Percentiles rank a stretch among this genome's conserved stretches.
phyloP scores from a whole-genome alignment of 1,284 basidiomycete genomes.

The Ceratobasidium sp. region DNA sequence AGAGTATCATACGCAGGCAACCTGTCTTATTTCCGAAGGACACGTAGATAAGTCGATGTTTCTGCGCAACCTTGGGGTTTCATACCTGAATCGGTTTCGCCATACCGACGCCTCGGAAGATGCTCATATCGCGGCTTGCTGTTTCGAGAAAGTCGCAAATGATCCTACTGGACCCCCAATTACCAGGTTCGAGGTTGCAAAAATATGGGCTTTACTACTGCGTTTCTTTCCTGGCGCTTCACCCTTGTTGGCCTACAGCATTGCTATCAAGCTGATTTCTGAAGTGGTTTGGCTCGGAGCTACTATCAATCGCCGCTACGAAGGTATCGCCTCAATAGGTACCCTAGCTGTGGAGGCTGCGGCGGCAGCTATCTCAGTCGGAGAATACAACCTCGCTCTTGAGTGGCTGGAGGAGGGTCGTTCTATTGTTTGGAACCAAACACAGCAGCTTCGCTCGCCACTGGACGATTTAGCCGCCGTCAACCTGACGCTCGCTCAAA shows the following conservation, averaged over 20 bases:
- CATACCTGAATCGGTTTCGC: no score
- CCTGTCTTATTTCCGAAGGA: background rate
- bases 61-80: no score
- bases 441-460: background rate
- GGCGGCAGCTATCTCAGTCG: background rate
- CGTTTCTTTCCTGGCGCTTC: background rate
- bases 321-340: background rate
- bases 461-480: background rate
- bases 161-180: background rate
- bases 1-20: background rate
- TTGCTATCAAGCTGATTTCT: background rate
- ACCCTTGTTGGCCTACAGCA: background rate
- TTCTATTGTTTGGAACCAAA: background rate
- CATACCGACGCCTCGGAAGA: no score
- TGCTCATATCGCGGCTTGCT: no score
- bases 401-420: background rate
- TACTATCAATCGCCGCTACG: background rate
- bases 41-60: no score
- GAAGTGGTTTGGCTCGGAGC: background rate
- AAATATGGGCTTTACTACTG: background rate
- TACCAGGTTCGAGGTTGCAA: background rate
- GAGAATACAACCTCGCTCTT: background rate
- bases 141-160: no score
- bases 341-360: background rate
- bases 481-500: background rate